These are phyloP conservation scores for Kondoa subrosea DNA, from an alignment of 768 basidiomycete species.

Conservation along the genomic window DNA sequence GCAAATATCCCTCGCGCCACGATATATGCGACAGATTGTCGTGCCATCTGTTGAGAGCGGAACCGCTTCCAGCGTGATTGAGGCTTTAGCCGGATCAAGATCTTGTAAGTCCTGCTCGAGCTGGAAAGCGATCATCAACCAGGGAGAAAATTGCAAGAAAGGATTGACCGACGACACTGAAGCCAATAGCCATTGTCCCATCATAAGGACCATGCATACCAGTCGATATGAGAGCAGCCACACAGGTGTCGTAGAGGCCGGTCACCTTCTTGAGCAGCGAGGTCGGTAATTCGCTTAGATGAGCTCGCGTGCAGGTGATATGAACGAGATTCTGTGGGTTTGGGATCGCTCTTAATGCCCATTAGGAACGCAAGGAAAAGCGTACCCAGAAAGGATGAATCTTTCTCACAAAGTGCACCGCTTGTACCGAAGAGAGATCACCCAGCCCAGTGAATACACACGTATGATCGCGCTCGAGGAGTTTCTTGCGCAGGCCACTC, in stretches of 20 bases:
- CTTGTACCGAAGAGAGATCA: background rate
- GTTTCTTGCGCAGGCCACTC: background rate
- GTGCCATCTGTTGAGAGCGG: slow-evolving; percentile 3
- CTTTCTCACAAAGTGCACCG: slow-evolving; percentile 1
- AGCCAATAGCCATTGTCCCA: slow-evolving; percentile 1
- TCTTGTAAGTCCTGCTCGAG: slow-evolving; percentile 3
- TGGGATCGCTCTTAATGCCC: background rate
- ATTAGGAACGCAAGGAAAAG: background rate
- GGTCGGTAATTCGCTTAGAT: slow-evolving; percentile 6
- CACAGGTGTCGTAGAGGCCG: slow-evolving; percentile 4
- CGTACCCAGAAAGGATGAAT: slow-evolving; percentile 7
- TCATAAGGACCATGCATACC: background rate
- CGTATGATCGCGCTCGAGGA: background rate
- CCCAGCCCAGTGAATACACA: background rate
- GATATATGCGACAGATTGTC: slow-evolving; percentile 1
- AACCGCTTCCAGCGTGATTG: slow-evolving; percentile 7
- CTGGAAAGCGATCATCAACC: background rate
- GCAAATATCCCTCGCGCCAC: background rate
- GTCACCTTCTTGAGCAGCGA: slow-evolving; percentile 4
- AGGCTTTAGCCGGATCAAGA: slow-evolving; percentile 1
- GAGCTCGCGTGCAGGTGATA: slow-evolving; percentile 18
- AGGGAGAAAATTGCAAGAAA: background rate
- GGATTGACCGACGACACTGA: slow-evolving; percentile 2
- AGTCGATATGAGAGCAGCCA: slow-evolving; percentile 2
- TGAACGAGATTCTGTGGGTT: slow-evolving; percentile 17